Evolutionary conservation across 345 rosid genomes (phyloP).

Genomic region (Hibiscus syriacus): DNA sequence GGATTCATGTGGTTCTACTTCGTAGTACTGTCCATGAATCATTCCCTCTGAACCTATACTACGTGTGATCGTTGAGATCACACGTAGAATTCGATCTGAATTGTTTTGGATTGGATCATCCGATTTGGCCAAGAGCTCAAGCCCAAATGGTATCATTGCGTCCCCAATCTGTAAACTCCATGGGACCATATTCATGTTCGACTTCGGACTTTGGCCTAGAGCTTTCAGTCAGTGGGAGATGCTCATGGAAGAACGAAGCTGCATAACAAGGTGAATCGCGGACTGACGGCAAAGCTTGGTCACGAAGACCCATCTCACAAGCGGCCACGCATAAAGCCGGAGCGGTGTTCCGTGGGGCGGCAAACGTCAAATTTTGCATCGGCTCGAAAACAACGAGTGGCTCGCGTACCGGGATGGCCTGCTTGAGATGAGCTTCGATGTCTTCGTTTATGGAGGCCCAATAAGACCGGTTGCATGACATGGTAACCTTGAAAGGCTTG

Average conservation of each 20-base stretch:
- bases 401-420: slow-evolving; percentile 18
- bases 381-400: slow-evolving; percentile 41
- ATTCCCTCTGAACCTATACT: slow-evolving; percentile 39
- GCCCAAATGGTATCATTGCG: slow-evolving; percentile 39
- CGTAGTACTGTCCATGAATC: slow-evolving; percentile 30
- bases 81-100: slow-evolving; percentile 33
- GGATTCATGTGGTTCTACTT: background rate
- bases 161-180: slow-evolving; percentile 39
- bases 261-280: slow-evolving; percentile 42
- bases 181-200: slow-evolving; percentile 21
- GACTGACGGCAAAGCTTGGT: slow-evolving; percentile 49
- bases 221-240: background rate
- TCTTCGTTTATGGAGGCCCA: slow-evolving; percentile 32
- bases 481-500: slow-evolving; percentile 1
- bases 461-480: slow-evolving; percentile 16
- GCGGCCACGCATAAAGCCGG: slow-evolving; percentile 51
- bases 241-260: background rate
- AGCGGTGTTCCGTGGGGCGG: slow-evolving; percentile 27
- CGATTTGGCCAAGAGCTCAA: slow-evolving; percentile 34
- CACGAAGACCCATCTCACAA: slow-evolving; percentile 48
- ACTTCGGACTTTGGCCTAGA: slow-evolving; percentile 8
- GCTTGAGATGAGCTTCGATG: slow-evolving; percentile 35
- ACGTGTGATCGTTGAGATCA: slow-evolving; percentile 40
- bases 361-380: slow-evolving; percentile 32
- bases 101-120: slow-evolving; percentile 13